Evolutionary conservation across 225 moss, liverwort and hornwort species (phyloP).

Genomic region (Takakia lepidozioides): DNA sequence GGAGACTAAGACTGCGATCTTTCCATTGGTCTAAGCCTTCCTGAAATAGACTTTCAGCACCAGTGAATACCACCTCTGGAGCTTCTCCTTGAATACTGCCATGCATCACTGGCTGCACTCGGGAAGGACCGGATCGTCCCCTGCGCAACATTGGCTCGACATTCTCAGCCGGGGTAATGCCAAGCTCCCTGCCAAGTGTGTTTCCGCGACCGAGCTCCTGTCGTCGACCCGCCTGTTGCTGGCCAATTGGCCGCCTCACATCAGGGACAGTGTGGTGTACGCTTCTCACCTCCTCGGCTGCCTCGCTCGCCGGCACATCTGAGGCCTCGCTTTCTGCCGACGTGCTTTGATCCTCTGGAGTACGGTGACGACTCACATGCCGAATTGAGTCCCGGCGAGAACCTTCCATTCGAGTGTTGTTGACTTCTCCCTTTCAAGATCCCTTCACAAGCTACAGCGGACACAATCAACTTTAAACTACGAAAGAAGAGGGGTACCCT

Average conservation of each 20-base stretch:
- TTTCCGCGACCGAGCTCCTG: no score
- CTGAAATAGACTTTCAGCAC: conserved; percentile 54
- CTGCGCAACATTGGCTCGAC: conserved; percentile 14
- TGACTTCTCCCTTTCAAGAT: no score
- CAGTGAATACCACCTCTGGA: conserved; percentile 19
- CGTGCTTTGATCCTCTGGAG: conserved; percentile 9
- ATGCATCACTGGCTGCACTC: conserved; percentile 23
- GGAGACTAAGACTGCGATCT: conserved; percentile 45
- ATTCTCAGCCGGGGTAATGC: conserved; percentile 22
- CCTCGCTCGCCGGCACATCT: conserved; percentile 14
- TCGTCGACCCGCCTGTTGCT: no score
- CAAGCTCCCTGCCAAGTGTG: conserved; percentile 8
- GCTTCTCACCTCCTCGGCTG: conserved; percentile 16
- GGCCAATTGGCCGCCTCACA: conserved; percentile 21
- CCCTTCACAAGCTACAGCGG: no score
- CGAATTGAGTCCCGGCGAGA: conserved; percentile 7
- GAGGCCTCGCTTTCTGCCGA: conserved; percentile 29
- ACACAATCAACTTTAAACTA: no score
- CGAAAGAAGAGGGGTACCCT: no score
- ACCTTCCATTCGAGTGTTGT: no score
- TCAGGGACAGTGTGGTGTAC: conserved; percentile 17
- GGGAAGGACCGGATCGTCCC: conserved; percentile 24
- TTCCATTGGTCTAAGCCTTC: conserved; percentile 78
- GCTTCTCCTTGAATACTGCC: conserved; percentile 15
- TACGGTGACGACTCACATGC: background rate